Conservation (phyloP, 2,329 filamentous ascomycete genomes). For the Fusarium sp. region DNA sequence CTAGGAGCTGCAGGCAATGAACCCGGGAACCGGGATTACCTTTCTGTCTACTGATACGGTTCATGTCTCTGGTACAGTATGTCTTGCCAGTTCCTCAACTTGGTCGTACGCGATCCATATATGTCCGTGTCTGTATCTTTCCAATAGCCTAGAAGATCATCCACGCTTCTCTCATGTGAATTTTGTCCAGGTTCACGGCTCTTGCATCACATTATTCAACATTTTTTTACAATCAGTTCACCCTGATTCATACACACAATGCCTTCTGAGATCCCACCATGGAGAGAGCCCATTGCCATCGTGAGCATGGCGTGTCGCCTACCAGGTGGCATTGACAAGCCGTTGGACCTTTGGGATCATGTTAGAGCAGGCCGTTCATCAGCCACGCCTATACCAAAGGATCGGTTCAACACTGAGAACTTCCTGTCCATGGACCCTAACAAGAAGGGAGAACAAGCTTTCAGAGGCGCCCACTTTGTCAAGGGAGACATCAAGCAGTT, state of each 20-base stretch:
- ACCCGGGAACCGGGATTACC: neutral
- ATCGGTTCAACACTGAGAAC: conserved; percentile 44
- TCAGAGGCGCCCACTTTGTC: conserved; percentile 42
- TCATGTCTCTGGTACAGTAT: neutral
- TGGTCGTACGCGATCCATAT: neutral
- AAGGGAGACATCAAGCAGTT: conserved; percentile 44
- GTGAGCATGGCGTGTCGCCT: conserved; percentile 44
- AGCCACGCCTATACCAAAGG: conserved; percentile 39
- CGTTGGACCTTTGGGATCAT: conserved; percentile 42
- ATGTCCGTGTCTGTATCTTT: neutral
- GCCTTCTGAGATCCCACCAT: conserved; percentile 39
- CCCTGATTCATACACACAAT: conserved; percentile 19
- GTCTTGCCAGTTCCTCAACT: neutral
- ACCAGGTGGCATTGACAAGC: conserved; percentile 43
- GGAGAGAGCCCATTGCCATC: conserved; percentile 43
- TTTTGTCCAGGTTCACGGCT: neutral
- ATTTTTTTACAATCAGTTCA: neutral
- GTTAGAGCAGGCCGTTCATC: conserved; percentile 40
- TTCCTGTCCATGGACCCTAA: conserved; percentile 44
- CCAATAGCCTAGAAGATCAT: neutral
- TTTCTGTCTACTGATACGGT: neutral
- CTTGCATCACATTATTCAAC: neutral
- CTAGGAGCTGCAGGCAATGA: conserved; percentile 5
- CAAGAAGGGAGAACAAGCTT: conserved; percentile 40
- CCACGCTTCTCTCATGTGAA: neutral